phyloP scores from a whole-genome alignment of 2,329 filamentous ascomycete species.

The Escovopsis sp. region DNA sequence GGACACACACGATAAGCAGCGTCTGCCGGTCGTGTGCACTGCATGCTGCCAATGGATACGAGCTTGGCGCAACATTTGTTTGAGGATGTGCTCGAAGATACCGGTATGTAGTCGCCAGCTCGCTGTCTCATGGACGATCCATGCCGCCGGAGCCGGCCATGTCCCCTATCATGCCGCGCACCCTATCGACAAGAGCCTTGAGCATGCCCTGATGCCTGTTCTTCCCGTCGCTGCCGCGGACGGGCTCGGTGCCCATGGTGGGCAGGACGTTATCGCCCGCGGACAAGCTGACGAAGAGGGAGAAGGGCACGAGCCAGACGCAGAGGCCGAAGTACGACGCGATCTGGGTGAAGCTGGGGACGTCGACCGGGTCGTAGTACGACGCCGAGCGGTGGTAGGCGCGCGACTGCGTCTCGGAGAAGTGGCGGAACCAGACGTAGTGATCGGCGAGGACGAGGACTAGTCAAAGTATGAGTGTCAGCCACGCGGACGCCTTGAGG shows the following conservation, averaged over 20 bases:
- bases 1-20: no score
- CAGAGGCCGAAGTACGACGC: slow-evolving; percentile 92
- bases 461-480: no score
- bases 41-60: no score
- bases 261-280: slow-evolving; percentile 92
- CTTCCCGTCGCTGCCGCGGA: slow-evolving; percentile 29
- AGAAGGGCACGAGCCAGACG: slow-evolving; percentile 92
- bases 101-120: no score
- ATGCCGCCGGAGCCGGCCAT: slow-evolving; percentile 17
- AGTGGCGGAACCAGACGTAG: slow-evolving; percentile 91
- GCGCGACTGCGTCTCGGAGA: slow-evolving; percentile 48
- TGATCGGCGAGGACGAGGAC: slow-evolving; percentile 79
- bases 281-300: slow-evolving; percentile 84
- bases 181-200: slow-evolving; percentile 46
- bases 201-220: slow-evolving; percentile 47
- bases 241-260: slow-evolving; percentile 60
- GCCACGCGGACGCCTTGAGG: no score
- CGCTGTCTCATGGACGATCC: slow-evolving; percentile 7
- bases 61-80: no score
- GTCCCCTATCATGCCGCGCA: slow-evolving; percentile 36
- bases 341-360: slow-evolving; percentile 84
- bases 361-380: slow-evolving; percentile 44
- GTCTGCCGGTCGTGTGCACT: no score
- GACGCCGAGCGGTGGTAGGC: slow-evolving; percentile 43
- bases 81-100: no score